These are phyloP conservation scores for Lepidium sativum DNA, from an alignment of 345 rosid species.

Conservation along the genomic window DNA sequence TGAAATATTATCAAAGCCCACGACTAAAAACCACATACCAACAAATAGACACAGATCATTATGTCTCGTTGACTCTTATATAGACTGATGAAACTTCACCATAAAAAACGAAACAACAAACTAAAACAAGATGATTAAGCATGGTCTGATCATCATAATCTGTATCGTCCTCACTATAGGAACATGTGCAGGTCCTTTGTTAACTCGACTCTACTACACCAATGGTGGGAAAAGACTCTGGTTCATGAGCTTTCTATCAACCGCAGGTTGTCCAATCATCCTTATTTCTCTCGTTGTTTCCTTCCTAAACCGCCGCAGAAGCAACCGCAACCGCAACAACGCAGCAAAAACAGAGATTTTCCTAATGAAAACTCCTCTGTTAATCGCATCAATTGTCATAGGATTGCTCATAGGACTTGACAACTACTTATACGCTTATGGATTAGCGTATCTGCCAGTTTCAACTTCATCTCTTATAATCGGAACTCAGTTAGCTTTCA, in stretches of 20 bases:
- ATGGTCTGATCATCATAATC: conserved; percentile 28
- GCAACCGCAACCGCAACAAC: neutral
- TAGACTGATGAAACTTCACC: neutral
- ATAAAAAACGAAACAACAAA: neutral
- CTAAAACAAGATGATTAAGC: conserved; percentile 7
- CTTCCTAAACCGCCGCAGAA: conserved; percentile 30
- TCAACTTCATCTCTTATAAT: conserved; percentile 58
- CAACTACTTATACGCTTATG: conserved; percentile 59
- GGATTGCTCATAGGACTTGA: conserved; percentile 54
- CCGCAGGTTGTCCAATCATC: conserved; percentile 44
- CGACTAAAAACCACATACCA: conserved; percentile 5
- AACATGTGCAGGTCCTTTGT: conserved; percentile 53
- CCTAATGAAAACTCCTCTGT: conserved; percentile 31
- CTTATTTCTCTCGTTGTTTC: conserved; percentile 35
- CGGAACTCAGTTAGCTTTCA: conserved; percentile 57
- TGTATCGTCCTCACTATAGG: conserved; percentile 42
- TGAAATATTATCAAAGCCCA: neutral
- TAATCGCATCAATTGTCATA: conserved; percentile 35
- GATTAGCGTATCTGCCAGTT: conserved; percentile 56
- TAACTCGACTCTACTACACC: conserved; percentile 63
- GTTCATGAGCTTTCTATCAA: conserved; percentile 62
- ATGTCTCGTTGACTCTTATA: neutral
- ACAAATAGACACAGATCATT: neutral
- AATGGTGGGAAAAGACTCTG: conserved; percentile 63
- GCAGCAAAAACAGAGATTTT: conserved; percentile 12